Evolutionary conservation across 75 land plant genomes (phyloP), one percentile per base, ranked within the genome.

Genomic region (Isoetes taiwanensis): DNA sequence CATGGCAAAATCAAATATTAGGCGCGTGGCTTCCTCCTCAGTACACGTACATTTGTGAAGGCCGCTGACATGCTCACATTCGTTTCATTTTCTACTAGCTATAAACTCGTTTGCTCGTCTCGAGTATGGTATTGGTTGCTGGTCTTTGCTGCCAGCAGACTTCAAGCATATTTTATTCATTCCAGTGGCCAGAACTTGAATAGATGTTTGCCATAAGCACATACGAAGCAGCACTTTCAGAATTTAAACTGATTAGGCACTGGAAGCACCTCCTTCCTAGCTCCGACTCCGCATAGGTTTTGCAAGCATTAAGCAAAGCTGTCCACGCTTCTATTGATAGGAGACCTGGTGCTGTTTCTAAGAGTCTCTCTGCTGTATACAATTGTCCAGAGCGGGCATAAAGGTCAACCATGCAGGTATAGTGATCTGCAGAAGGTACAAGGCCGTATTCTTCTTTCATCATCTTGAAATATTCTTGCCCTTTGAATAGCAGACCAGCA

Each of bases 161-260:
- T n/a, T n/a, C n/a, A n/a, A n/a, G n/a, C n/a, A n/a, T n/a, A n/a
- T n/a, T n/a, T n/a, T n/a, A n/a, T n/a, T n/a, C n/a, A n/a, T n/a
- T n/a, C n/a, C n/a, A n/a, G n/a, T n/a, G n/a, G n/a, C n/a, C n/a
- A n/a, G n/a, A n/a, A n/a, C n/a, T n/a, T n/a, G n/a, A n/a, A n/a
- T n/a, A n/a, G n/a, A n/a, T n/a, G n/a, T n/a, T n/a, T n/a, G 56
- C 56, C 26, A 54, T 5, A 12, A 54, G 23, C 56, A 54, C 56
- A 54, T 54, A 54, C 8, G 30, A 28, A 5, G 56, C 30, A 25
- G 56, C 26, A 23, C n/a, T 28, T n/a, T 28, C 56, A 30, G 56
- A n/a, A 5, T 54, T 23, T 11, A 54, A 6, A 8, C 30, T n/a
- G 3, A 54, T 12, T 3, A 23, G 23, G 12, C 10, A 6, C 56